Conservation (phyloP, 495 filamentous ascomycete genomes). For the Aspergillus bridgeri region DNA sequence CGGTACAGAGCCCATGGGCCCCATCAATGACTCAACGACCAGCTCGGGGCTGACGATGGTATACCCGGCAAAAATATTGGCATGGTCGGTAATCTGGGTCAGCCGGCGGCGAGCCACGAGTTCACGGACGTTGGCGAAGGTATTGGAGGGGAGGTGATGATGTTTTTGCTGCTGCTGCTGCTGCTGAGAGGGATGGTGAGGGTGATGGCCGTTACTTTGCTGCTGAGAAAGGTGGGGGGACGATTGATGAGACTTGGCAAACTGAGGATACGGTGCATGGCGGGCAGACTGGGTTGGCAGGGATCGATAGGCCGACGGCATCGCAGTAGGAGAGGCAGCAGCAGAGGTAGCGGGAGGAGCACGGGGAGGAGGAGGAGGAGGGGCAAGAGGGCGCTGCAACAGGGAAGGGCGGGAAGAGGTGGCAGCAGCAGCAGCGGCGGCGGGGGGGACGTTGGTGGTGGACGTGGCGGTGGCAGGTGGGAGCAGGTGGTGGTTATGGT, state of each 20-base stretch:
- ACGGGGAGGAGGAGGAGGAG: conserved; percentile 30
- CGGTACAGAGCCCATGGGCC: conserved; percentile 46
- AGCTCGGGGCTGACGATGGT: conserved; percentile 46
- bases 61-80: conserved; percentile 49
- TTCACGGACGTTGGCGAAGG: conserved; percentile 48
- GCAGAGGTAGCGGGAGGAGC: conserved; percentile 25
- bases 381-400: conserved; percentile 36
- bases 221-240: conserved; percentile 23
- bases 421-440: conserved; percentile 15
- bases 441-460: conserved; percentile 15
- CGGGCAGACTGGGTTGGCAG: conserved; percentile 42
- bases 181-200: conserved; percentile 14
- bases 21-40: conserved; percentile 46
- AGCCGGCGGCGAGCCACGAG: conserved; percentile 48
- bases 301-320: conserved; percentile 51
- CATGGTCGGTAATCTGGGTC: conserved; percentile 49
- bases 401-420: conserved; percentile 33
- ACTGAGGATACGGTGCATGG: conserved; percentile 41
- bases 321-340: conserved; percentile 41
- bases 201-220: conserved; percentile 17
- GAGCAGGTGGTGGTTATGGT: too few species aligned
- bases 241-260: conserved; percentile 33
- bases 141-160: conserved; percentile 37
- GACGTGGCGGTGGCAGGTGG: conserved; percentile 15
- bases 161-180: conserved; percentile 23